Base-by-base conservation (phyloP, 2,329 filamentous ascomycete genomes). In the Fusarium anguioides region DNA sequence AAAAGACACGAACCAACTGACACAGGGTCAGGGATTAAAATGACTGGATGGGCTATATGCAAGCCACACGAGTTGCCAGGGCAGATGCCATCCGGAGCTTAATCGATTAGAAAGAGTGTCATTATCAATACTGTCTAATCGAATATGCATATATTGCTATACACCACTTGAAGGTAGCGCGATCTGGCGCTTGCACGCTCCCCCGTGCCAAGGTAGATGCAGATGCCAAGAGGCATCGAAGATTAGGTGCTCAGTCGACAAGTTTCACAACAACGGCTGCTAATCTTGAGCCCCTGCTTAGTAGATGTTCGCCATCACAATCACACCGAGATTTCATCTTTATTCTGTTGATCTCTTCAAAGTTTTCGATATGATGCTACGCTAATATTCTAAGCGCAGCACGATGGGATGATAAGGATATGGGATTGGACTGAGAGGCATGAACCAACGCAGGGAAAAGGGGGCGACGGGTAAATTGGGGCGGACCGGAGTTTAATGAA, bases 201-300 rank as follows among this genome's bases (percentile, higher is more conserved):
- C 57, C 42, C 39, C 33, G 33, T 60, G 47, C 58, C 56, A 61
- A 60, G 58, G n/a, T n/a, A n/a, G n/a, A 29, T 29, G 33, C 23
- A 48, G 60, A 64, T 64, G 41, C 41, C 48, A 60, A 56, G 50
- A 26, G 12, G 37, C 47, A 52, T 52, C 52, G 23, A 51, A 64
- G 52, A 59, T 64, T 64, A 64, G 31, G 23, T 59, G 35, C 35
- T 60, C 18, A 27, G 20, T 31, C 17, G 20, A 59, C 41, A 52
- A 59, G 60, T 64, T 64, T 64, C 59, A 64, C 52, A 47, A 64
- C 17, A 52, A 59, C 60, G 60, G 60, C 60, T 64, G 40, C 46
- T 52, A 64, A 42, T 59, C 15, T 45, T 59, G 21, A 6, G 17
- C 23, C 50, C 52, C 37, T 59, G 60, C 59, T 44, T 15, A 42